Evolutionary conservation across 768 basidiomycete species (phyloP), one percentile per base, ranked within the genome.

Genomic region (Mycena amicta): DNA sequence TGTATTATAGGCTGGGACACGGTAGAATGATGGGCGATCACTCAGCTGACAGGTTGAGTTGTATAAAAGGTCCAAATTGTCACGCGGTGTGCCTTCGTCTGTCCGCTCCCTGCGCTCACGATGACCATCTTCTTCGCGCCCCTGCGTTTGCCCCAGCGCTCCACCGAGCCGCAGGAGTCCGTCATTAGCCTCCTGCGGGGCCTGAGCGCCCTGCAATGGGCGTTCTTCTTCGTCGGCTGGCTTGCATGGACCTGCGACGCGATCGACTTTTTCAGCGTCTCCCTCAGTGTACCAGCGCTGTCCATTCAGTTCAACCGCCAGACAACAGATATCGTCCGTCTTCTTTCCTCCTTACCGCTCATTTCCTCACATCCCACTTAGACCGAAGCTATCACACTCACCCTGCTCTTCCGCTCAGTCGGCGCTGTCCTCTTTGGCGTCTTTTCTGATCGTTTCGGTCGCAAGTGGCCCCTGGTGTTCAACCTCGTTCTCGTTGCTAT

Each of bases 381-480:
- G 81, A 91, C 92, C 49, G 86, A 87, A 20, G 83, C 92, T 4
- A 95, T 98, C 68, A 97, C 95, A 5, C 80, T 97, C 50, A 97
- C 95, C 0, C 80, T 98, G 1, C 83, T 98, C n/a, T 90, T 98
- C 79, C 85, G 95, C 58, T 89, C 91, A 4, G 75, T 83, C 51
- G 90, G 90, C 30, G 89, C 90, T 40, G 88, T 93, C 50, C 75
- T 94, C 64, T 95, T 96, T 63, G 94, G 93, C 46, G 70, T 94
- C 41, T 65, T 89, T n/a, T 90, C 90, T 1, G 95, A 97, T 70
- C 85, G 95, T 3, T 96, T 79, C 70, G 95, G 95, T 3, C 83
- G 95, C 27, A 96, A 95, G 79, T 98, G 94, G 94, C 94, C 94
- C 3, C 79, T 95, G 4, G 85, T 96, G 27, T 62, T 66, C 62